phyloP scores from a whole-genome alignment of 148 eudicot species.

The Limonium bicolor region DNA sequence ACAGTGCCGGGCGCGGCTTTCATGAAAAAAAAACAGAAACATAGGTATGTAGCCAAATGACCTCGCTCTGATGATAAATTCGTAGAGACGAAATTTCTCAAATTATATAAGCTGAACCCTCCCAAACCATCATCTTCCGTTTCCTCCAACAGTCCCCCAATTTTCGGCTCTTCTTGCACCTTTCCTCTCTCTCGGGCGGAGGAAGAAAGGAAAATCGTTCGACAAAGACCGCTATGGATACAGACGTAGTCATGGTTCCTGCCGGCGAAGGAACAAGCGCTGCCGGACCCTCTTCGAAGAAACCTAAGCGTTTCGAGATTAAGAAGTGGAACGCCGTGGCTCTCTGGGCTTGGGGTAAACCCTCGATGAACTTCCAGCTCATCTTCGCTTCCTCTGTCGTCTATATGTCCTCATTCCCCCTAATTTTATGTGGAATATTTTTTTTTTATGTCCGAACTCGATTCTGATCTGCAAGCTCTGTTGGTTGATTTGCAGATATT shows the following conservation, averaged over 20 bases:
- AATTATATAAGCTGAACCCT: no score
- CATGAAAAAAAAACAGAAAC: no score
- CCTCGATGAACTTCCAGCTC: constrained; percentile 1
- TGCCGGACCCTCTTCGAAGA: constrained; percentile 44
- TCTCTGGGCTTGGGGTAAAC: constrained; percentile 96
- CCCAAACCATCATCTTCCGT: no score
- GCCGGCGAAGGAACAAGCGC: constrained; percentile 37
- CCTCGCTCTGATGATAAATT: no score
- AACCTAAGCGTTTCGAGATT: constrained; percentile 75
- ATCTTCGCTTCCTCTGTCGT: neutral
- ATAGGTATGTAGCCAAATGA: no score
- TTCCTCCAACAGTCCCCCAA: no score
- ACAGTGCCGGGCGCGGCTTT: no score
- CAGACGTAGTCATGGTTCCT: constrained; percentile 50
- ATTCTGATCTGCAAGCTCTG: no score
- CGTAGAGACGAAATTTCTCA: no score
- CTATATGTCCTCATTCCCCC: neutral
- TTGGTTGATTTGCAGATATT: constrained; percentile 37
- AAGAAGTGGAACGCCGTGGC: constrained; percentile 97
- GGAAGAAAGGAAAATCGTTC: neutral
- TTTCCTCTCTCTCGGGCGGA: neutral
- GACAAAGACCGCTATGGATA: constrained; percentile 23
- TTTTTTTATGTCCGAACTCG: no score
- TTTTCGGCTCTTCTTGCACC: no score
- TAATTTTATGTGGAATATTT: neutral